Percentiles rank a stretch among this genome's conserved stretches.
Evolutionary conservation across 306 rosid species (phyloP).

Genomic region (Notholithocarpus densiflorus): DNA sequence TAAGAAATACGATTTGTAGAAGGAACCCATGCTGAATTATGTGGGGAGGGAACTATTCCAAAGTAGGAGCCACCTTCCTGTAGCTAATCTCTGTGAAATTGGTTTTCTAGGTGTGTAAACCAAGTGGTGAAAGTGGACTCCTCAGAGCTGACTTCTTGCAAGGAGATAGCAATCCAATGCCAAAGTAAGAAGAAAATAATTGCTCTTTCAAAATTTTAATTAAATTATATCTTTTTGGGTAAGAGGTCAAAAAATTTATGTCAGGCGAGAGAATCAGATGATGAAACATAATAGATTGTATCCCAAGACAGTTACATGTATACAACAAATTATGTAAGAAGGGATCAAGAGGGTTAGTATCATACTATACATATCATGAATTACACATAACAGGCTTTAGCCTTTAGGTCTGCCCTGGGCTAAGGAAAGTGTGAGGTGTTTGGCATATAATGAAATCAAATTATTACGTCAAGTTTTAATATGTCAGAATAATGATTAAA

Average conservation of each 20-base stretch:
- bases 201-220: background rate
- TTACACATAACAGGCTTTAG: background rate
- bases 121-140: slow-evolving; percentile 52
- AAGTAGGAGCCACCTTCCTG: background rate
- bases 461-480: background rate
- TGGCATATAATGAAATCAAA: background rate
- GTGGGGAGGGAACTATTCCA: background rate
- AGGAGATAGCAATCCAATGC: slow-evolving; percentile 40
- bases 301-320: background rate
- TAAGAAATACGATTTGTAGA: background rate
- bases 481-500: too few relatives aligned
- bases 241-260: background rate
- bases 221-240: background rate
- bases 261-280: background rate
- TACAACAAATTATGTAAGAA: background rate
- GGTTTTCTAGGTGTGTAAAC: slow-evolving; percentile 46
- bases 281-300: background rate
- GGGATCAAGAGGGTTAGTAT: background rate
- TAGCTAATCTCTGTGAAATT: background rate
- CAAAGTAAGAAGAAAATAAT: background rate
- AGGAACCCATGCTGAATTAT: background rate
- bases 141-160: slow-evolving; percentile 48
- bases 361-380: too few relatives aligned
- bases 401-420: background rate
- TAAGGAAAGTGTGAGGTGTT: background rate